Base-by-base conservation (phyloP, 2,329 filamentous ascomycete genomes). In the Colletotrichum godetiae region DNA sequence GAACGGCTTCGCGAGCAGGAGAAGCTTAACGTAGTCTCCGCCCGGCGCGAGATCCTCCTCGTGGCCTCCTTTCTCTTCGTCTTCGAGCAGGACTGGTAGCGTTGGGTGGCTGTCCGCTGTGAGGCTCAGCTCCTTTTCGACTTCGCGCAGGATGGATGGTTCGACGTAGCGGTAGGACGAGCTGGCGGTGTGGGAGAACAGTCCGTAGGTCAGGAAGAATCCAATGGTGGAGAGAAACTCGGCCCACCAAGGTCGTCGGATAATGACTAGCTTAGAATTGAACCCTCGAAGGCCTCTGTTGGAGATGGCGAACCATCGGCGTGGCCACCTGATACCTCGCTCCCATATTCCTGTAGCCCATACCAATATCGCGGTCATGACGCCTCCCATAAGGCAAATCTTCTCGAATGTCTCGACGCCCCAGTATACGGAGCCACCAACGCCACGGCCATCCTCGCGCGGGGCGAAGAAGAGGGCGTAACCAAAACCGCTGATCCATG, bases 271-370 rank as follows among this genome's bases (percentile, higher is more conserved):
- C 85, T 99, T 98, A 84, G 95, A 94, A 83, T 99, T 99, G 89
- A 98, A 97, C 68, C 90, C 93, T 74, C 97, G 90, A 75, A 99
- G 86, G 13, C 97, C 97, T 67, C 97, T 89, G 81, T 99, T 99
- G 52, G 95, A 94, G 74, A 95, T 92, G 77, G 89, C 91, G 77
- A 98, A 92, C 94, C 97, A 98, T 77, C 95, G 91, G 68, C 96
- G 88, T 62, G 97, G 97, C 95, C 97, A 98, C 75, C 95, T 91
- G 68, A 99, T 93, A 37, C 97, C 97, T 68, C 96, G 91, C 79
- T 98, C 96, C 94, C 96, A 99, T 82, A 98, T 95, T 33, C 97
- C 97, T 0, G 96, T 98, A 19, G 92, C 95, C 94, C 95, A 98
- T 76, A 98, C 92, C 46, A 99, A 87, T 56, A 95, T 88, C 46